Percentiles rank a stretch among this genome's conserved stretches.
Evolutionary conservation across 805 yeast genomes (phyloP).

Genomic region (Metschnikowia lachancei): DNA sequence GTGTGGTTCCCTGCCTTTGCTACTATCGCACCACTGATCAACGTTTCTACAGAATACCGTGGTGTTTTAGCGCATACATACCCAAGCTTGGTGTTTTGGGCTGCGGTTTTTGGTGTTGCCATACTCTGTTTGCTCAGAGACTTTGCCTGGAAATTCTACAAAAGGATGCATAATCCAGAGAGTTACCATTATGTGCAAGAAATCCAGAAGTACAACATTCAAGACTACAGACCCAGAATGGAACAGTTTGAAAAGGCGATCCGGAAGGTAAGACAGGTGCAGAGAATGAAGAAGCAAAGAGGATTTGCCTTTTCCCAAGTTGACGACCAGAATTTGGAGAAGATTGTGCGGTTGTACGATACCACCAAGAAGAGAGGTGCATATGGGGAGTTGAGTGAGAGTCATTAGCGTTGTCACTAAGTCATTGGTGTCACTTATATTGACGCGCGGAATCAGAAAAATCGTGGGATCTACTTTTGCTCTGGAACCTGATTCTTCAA

Average conservation of each 20-base stretch:
- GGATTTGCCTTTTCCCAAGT: conserved; percentile 98
- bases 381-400: conserved; percentile 52
- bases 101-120: conserved; percentile 72
- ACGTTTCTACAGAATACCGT: conserved; percentile 77
- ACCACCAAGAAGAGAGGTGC: conserved; percentile 81
- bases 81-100: conserved; percentile 81
- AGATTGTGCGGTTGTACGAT: conserved; percentile 88
- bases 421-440: no score
- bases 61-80: conserved; percentile 79
- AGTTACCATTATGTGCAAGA: conserved; percentile 94
- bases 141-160: conserved; percentile 89
- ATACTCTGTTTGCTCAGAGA: conserved; percentile 79
- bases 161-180: conserved; percentile 88
- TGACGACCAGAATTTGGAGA: conserved; percentile 86
- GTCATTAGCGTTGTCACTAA: conserved; percentile 8
- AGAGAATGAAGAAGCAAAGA: conserved; percentile 95
- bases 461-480: not conserved
- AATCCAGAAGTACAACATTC: conserved; percentile 91
- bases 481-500: no score
- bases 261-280: conserved; percentile 95
- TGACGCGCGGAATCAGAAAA: no score
- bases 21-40: conserved; percentile 74
- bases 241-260: conserved; percentile 97
- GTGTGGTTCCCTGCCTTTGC: conserved; percentile 85
- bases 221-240: conserved; percentile 92